Percentiles rank a stretch among this genome's conserved stretches.
phyloP scores from a whole-genome alignment of 1,139 yeast species.

The Saccharomycopsis hybrid region DNA sequence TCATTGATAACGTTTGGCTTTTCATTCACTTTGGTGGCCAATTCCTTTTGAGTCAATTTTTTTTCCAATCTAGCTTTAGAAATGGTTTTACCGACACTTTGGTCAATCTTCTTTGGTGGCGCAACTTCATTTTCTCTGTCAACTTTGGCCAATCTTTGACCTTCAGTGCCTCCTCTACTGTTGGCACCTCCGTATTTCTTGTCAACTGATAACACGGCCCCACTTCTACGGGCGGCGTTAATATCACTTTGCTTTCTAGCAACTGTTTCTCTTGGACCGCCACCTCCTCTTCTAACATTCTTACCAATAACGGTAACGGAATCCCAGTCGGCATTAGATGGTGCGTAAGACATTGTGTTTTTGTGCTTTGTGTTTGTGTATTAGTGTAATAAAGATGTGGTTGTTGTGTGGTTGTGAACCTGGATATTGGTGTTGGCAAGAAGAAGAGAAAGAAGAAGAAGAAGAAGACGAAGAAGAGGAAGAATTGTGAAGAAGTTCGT shows the following conservation, averaged over 20 bases:
- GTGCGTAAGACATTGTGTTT: conserved; percentile 1
- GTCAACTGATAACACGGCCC: conserved; percentile 84
- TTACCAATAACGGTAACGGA: conserved; percentile 80
- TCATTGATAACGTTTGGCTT: conserved; percentile 94
- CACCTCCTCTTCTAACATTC: conserved; percentile 80
- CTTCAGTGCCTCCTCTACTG: conserved; percentile 74
- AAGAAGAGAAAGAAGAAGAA: too few relatives aligned
- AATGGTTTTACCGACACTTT: conserved; percentile 81
- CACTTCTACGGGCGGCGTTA: conserved; percentile 91
- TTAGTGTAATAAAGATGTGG: too few relatives aligned
- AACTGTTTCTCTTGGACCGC: conserved; percentile 82
- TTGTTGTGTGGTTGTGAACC: too few relatives aligned
- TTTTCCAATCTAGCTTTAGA: conserved; percentile 84
- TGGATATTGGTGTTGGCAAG: too few relatives aligned
- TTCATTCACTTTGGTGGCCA: conserved; percentile 92
- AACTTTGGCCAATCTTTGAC: conserved; percentile 88
- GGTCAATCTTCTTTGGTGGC: conserved; percentile 83
- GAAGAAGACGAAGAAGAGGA: too few relatives aligned
- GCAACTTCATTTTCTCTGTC: conserved; percentile 93
- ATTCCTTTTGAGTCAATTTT: conserved; percentile 86
- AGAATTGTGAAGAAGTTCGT: too few relatives aligned
- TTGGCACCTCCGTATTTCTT: conserved; percentile 75
- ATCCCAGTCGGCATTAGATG: conserved; percentile 67
- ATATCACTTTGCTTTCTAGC: conserved; percentile 73
- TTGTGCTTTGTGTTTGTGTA: too few relatives aligned